Evolutionary conservation across 768 basidiomycete species (phyloP).

Genomic region (Russula ochroleuca): DNA sequence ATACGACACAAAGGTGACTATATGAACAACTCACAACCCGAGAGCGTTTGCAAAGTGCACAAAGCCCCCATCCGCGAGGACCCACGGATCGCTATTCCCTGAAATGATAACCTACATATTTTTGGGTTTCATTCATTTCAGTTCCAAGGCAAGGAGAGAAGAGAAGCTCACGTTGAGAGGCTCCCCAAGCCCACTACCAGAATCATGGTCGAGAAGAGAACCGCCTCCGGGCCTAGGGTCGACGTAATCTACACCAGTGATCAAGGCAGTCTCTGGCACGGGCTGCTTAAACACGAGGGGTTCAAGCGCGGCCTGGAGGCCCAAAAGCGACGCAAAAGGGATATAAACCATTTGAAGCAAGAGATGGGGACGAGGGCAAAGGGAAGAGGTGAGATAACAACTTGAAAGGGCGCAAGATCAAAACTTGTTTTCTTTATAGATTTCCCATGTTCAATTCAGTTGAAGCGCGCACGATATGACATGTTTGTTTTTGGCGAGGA

Average conservation of each 20-base stretch:
- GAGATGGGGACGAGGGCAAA: no score
- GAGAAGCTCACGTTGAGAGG: conserved; percentile 24
- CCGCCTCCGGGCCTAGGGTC: not conserved
- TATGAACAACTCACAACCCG: conserved; percentile 23
- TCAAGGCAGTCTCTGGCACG: not conserved
- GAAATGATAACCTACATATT: conserved; percentile 24
- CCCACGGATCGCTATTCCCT: conserved; percentile 18
- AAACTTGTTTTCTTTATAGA: not conserved
- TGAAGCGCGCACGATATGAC: not conserved
- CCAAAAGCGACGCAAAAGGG: conserved; percentile 9
- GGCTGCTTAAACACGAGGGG: not conserved
- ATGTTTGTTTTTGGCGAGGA: no score
- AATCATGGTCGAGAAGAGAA: conserved; percentile 1
- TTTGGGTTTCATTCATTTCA: not conserved
- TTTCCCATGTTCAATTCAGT: not conserved
- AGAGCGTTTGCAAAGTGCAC: conserved; percentile 20
- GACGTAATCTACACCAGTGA: not conserved
- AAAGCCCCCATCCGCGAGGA: conserved; percentile 24
- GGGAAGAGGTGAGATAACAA: not conserved
- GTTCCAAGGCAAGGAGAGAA: not conserved
- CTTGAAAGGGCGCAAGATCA: not conserved
- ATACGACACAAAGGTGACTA: not conserved
- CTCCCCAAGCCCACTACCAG: conserved; percentile 14
- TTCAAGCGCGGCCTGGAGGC: conserved; percentile 9
- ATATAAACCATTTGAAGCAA: conserved; percentile 10